Conservation (phyloP, 2,329 filamentous ascomycete genomes). For the Phaeosphaeriaceae sp. region DNA sequence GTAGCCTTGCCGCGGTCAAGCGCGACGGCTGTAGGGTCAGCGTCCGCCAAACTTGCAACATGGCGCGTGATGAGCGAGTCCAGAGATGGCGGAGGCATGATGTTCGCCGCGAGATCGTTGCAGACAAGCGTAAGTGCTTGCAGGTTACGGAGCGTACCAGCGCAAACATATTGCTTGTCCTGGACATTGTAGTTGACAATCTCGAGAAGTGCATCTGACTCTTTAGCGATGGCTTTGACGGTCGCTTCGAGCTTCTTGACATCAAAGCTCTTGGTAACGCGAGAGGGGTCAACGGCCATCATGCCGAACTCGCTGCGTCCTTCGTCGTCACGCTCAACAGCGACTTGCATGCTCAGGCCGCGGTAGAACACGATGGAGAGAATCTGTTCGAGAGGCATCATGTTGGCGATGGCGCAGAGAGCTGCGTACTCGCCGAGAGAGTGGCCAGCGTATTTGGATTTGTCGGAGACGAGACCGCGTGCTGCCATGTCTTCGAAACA, state of each 20-base stretch:
- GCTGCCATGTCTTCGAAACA: constrained; percentile 12
- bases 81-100: constrained; percentile 1
- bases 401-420: constrained; percentile 14
- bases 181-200: constrained; percentile 32
- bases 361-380: constrained; percentile 27
- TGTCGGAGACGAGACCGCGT: constrained; percentile 7
- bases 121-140: constrained; percentile 20
- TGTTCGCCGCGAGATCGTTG: constrained; percentile 5
- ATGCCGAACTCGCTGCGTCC: constrained; percentile 23
- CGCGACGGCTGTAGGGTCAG: not conserved
- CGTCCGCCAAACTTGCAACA: not conserved
- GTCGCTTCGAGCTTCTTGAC: constrained; percentile 29
- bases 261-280: constrained; percentile 25
- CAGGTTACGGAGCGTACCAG: constrained; percentile 35
- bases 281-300: constrained; percentile 26
- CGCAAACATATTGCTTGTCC: constrained; percentile 41
- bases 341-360: constrained; percentile 28
- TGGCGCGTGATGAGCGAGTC: constrained; percentile 8
- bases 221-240: constrained; percentile 28
- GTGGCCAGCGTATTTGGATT: constrained; percentile 4
- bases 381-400: constrained; percentile 24
- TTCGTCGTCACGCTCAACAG: constrained; percentile 20
- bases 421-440: constrained; percentile 24
- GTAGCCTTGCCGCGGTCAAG: constrained; percentile 34
- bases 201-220: constrained; percentile 16